Evolutionary conservation across 805 yeast species (phyloP).

Genomic region (Gaillardinia entomophila): DNA sequence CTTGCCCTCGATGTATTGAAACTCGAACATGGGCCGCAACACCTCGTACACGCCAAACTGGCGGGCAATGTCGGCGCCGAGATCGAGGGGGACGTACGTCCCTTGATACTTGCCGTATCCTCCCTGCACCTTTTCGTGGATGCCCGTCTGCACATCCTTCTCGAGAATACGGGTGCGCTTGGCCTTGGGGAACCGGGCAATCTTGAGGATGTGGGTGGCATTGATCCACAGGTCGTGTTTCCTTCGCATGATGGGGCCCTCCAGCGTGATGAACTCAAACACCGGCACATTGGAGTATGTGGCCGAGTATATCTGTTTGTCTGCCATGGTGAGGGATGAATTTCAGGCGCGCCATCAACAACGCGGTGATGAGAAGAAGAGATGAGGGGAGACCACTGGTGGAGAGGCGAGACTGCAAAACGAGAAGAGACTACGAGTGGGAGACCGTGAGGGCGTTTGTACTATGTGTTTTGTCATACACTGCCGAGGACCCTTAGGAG

Average conservation of each 20-base stretch:
- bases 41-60: slow-evolving; percentile 42
- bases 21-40: slow-evolving; percentile 63
- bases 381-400: no score
- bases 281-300: slow-evolving; percentile 73
- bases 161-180: slow-evolving; percentile 60
- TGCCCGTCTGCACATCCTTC: slow-evolving; percentile 56
- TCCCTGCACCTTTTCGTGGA: slow-evolving; percentile 66
- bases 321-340: no score
- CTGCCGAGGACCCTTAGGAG: slow-evolving; percentile 15
- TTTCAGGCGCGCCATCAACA: no score
- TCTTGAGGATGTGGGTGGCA: slow-evolving; percentile 66
- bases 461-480: no score
- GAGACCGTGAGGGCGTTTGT: no score
- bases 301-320: slow-evolving; percentile 50
- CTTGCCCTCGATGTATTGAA: slow-evolving; percentile 38
- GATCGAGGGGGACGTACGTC: slow-evolving; percentile 38
- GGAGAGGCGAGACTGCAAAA: no score
- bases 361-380: no score
- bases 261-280: slow-evolving; percentile 59
- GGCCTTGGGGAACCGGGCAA: slow-evolving; percentile 64
- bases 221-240: slow-evolving; percentile 60
- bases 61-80: slow-evolving; percentile 36
- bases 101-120: slow-evolving; percentile 56
- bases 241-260: slow-evolving; percentile 68
- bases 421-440: no score